Evolutionary conservation across 2,329 filamentous ascomycete genomes (phyloP).

Genomic region (Penicillium hesseltinei): DNA sequence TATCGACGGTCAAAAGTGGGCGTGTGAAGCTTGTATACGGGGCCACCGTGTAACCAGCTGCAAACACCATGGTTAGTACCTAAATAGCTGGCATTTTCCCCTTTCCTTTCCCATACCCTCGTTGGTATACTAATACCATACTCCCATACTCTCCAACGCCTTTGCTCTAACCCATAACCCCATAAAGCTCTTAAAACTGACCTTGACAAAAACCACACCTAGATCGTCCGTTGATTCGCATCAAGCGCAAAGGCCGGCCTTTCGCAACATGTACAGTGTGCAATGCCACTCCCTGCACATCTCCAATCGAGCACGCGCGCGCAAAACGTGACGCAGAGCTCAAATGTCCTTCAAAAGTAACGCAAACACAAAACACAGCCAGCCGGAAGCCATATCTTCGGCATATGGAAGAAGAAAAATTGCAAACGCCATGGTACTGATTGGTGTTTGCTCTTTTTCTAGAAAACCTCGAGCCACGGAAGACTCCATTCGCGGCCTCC

Average conservation of each 20-base stretch:
- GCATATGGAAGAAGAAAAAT: slow-evolving; percentile 12
- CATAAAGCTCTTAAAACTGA: background rate
- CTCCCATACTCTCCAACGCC: background rate
- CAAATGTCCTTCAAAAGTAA: slow-evolving; percentile 34
- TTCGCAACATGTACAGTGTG: slow-evolving; percentile 96
- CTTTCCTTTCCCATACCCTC: background rate
- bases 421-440: slow-evolving; percentile 22
- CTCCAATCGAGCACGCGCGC: slow-evolving; percentile 83
- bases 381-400: slow-evolving; percentile 16
- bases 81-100: background rate
- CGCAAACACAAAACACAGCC: slow-evolving; percentile 21
- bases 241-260: slow-evolving; percentile 94
- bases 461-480: slow-evolving; percentile 23
- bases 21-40: slow-evolving; percentile 93
- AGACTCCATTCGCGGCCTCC: slow-evolving; percentile 23
- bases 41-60: slow-evolving; percentile 97
- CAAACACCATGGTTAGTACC: slow-evolving; percentile 80
- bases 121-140: background rate
- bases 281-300: slow-evolving; percentile 79
- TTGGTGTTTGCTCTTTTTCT: slow-evolving; percentile 20
- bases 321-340: slow-evolving; percentile 36
- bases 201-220: background rate
- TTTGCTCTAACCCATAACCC: background rate
- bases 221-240: slow-evolving; percentile 90
- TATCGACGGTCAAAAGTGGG: slow-evolving; percentile 93